Conservation (phyloP, 176 grass and related monocot species). For the Oryza meridionalis region DNA sequence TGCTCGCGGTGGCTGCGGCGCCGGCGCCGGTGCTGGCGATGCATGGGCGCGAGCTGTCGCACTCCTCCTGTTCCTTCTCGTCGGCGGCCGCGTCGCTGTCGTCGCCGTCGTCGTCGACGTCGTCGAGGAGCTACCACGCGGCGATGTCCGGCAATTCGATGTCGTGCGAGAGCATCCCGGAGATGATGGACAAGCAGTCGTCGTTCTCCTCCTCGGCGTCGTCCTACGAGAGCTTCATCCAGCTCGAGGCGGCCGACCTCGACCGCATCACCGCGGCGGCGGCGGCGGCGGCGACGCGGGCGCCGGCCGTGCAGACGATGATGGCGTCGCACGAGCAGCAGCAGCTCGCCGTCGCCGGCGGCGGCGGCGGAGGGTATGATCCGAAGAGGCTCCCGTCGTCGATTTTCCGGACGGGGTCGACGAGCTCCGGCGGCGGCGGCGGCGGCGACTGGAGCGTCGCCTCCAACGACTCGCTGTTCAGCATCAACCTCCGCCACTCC, state of each 20-base stretch:
- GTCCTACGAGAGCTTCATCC: slow-evolving; percentile 46
- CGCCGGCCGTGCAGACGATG: slow-evolving; percentile 44
- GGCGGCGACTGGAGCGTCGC: slow-evolving; percentile 35
- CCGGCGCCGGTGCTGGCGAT: background rate
- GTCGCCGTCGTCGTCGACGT: slow-evolving; percentile 13
- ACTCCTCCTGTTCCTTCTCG: slow-evolving; percentile 29
- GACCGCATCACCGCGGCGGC: background rate
- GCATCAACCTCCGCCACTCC: slow-evolving; percentile 41
- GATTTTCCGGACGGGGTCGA: slow-evolving; percentile 43
- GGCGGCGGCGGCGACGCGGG: background rate
- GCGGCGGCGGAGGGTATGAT: background rate
- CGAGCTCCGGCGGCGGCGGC: slow-evolving; percentile 8
- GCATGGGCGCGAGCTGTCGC: slow-evolving; percentile 20
- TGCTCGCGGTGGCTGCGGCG: too few species aligned
- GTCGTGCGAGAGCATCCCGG: slow-evolving; percentile 41
- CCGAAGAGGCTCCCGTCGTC: slow-evolving; percentile 39
- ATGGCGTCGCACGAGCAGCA: background rate
- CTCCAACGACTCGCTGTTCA: slow-evolving; percentile 50
- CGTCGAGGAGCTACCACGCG: background rate
- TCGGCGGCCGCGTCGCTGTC: slow-evolving; percentile 8
- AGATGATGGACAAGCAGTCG: background rate
- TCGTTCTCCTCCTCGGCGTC: slow-evolving; percentile 25
- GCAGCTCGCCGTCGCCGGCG: background rate
- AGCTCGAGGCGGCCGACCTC: slow-evolving; percentile 1
- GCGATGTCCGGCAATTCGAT: slow-evolving; percentile 24